phyloP scores from a whole-genome alignment of 805 yeast species.

The Ogataea philodendri region DNA sequence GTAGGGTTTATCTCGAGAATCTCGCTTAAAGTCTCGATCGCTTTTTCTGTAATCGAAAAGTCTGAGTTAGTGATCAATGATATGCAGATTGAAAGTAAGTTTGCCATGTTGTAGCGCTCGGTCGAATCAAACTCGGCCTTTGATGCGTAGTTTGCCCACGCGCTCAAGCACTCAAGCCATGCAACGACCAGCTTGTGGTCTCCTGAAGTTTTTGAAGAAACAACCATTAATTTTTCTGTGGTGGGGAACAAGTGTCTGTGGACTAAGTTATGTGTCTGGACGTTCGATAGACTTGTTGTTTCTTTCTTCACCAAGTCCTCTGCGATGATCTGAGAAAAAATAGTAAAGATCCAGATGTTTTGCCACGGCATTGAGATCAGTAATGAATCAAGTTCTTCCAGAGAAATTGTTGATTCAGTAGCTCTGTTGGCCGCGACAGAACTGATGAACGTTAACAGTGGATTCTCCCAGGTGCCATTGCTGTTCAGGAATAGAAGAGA shows the following conservation, averaged over 20 bases:
- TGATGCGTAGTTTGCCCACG: conserved; percentile 40
- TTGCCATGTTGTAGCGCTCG: conserved; percentile 28
- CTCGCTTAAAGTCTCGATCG: conserved; percentile 41
- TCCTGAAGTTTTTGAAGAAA: conserved; percentile 1
- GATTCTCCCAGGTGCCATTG: conserved; percentile 39
- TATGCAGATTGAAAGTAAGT: conserved; percentile 18
- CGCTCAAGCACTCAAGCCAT: conserved; percentile 33
- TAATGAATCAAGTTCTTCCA: conserved; percentile 1
- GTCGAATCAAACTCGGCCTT: conserved; percentile 36
- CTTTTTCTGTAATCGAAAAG: conserved; percentile 20
- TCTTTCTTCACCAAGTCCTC: conserved; percentile 50
- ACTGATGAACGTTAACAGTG: conserved; percentile 33
- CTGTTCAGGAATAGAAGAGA: conserved; percentile 46
- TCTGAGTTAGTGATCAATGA: conserved; percentile 18
- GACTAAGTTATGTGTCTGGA: conserved; percentile 39
- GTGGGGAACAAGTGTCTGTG: conserved; percentile 36
- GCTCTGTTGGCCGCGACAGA: conserved; percentile 14
- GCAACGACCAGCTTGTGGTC: conserved; percentile 11
- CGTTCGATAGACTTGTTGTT: conserved; percentile 25
- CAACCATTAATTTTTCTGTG: conserved; percentile 28
- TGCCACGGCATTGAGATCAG: conserved; percentile 7
- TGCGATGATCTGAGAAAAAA: conserved; percentile 45
- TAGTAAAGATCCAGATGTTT: conserved; percentile 21
- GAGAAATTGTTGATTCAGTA: conserved; percentile 3
- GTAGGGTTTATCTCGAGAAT: conserved; percentile 45